Evolutionary conservation across 2,329 filamentous ascomycete species (phyloP).

Genomic region (Oidium heveae): DNA sequence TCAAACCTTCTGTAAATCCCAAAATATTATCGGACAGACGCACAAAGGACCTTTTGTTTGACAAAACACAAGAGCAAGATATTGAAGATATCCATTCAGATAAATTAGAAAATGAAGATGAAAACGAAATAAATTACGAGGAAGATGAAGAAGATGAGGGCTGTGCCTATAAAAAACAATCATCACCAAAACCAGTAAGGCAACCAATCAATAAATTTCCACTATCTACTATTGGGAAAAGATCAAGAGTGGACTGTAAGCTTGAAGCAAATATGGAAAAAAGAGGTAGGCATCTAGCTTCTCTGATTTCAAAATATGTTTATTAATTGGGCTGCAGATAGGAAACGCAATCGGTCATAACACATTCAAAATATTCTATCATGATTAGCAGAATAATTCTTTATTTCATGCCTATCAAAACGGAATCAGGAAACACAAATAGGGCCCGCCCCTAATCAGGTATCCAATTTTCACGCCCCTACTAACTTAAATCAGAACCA

Average conservation of each 20-base stretch:
- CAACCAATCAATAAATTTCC: neutral
- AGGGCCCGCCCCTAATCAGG: neutral
- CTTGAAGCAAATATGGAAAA: slow-evolving; percentile 5
- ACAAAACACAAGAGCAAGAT: neutral
- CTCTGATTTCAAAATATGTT: neutral
- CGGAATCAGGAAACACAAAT: neutral
- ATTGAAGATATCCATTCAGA: neutral
- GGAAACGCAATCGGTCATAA: slow-evolving; percentile 13
- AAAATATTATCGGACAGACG: neutral
- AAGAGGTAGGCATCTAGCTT: slow-evolving; percentile 7
- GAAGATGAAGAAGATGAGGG: neutral
- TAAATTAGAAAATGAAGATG: neutral
- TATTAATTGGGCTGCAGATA: slow-evolving; percentile 10
- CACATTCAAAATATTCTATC: neutral
- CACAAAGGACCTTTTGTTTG: neutral
- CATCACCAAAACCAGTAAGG: neutral
- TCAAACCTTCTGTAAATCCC: neutral
- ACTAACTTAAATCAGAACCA: neutral
- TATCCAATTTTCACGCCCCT: neutral
- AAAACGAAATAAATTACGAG: slow-evolving; percentile 1
- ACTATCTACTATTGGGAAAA: slow-evolving; percentile 9
- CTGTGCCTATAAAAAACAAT: neutral
- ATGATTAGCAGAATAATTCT: neutral
- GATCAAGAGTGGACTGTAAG: slow-evolving; percentile 10
- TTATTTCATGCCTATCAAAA: neutral